phyloP scores from a whole-genome alignment of 2,329 filamentous ascomycete genomes.

The Ambrosiella cleistominuta region DNA sequence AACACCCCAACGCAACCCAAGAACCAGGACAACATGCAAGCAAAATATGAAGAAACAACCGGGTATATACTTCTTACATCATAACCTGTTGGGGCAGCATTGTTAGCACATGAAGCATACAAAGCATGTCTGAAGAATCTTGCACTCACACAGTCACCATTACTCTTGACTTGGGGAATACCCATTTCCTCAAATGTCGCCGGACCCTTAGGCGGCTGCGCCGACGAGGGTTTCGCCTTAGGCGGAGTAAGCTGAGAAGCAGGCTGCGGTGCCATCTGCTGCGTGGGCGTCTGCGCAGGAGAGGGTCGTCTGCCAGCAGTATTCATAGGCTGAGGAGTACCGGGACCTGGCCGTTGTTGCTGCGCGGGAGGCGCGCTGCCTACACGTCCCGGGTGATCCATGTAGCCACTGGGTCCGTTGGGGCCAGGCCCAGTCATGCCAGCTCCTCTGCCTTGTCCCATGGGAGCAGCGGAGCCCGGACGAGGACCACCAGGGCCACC shows the following conservation, averaged over 20 bases:
- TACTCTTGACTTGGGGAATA: slow-evolving; percentile 64
- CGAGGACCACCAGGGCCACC: slow-evolving; percentile 12
- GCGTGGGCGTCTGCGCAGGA: slow-evolving; percentile 9
- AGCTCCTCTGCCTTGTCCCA: slow-evolving; percentile 15
- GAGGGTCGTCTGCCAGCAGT: background rate
- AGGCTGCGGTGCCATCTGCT: slow-evolving; percentile 15
- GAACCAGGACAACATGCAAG: background rate
- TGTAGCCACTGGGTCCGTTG: slow-evolving; percentile 15
- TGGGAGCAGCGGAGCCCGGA: slow-evolving; percentile 18
- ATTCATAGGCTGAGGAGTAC: slow-evolving; percentile 15
- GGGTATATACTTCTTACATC: slow-evolving; percentile 7
- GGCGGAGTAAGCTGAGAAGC: slow-evolving; percentile 20
- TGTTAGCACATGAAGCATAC: background rate
- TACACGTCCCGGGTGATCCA: slow-evolving; percentile 16
- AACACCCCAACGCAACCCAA: background rate
- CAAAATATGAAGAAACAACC: background rate
- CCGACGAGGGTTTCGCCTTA: slow-evolving; percentile 24
- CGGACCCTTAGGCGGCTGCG: slow-evolving; percentile 52
- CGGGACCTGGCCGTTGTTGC: slow-evolving; percentile 11
- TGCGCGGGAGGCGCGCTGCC: slow-evolving; percentile 23
- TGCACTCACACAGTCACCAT: slow-evolving; percentile 76
- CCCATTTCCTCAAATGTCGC: slow-evolving; percentile 98
- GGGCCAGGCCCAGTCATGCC: slow-evolving; percentile 13
- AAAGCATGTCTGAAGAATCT: background rate
- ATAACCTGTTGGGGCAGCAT: slow-evolving; percentile 2